These are phyloP conservation scores for Colletotrichum musae DNA, from an alignment of 2,329 filamentous ascomycete species.

Conservation along the genomic window DNA sequence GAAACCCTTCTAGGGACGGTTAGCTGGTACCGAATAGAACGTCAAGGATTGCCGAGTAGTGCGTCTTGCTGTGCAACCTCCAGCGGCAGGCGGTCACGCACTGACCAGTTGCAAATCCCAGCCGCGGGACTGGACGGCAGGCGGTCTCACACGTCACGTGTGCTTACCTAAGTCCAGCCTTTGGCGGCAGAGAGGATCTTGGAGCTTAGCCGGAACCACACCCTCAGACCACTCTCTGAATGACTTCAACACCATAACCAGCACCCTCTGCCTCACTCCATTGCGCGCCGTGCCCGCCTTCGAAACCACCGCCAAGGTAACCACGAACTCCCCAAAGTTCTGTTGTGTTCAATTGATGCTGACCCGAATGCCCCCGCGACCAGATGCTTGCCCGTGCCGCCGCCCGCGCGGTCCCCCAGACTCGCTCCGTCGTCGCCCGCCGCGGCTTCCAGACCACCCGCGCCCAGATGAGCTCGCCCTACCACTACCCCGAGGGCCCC, in stretches of 20 bases:
- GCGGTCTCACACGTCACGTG: constrained; percentile 17
- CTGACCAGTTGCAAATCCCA: constrained; percentile 13
- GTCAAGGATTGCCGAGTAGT: no score
- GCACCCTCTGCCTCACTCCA: constrained; percentile 19
- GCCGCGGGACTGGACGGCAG: constrained; percentile 6
- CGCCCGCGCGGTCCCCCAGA: constrained; percentile 70
- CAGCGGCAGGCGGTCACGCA: constrained; percentile 29
- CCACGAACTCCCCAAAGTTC: not conserved
- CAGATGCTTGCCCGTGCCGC: constrained; percentile 89
- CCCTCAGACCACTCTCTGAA: constrained; percentile 40
- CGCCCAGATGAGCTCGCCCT: constrained; percentile 87
- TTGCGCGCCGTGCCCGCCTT: constrained; percentile 37
- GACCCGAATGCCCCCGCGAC: constrained; percentile 54
- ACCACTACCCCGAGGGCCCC: constrained; percentile 98
- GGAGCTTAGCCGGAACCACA: constrained; percentile 33
- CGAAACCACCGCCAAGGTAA: constrained; percentile 34
- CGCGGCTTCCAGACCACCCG: constrained; percentile 96
- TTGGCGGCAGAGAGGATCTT: constrained; percentile 19
- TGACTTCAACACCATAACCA: constrained; percentile 40
- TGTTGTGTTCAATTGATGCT: constrained; percentile 45
- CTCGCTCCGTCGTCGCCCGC: constrained; percentile 81
- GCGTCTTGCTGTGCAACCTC: no score
- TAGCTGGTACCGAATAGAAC: no score
- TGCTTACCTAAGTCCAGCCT: constrained; percentile 24
- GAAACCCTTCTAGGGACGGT: no score